Percentiles rank a stretch among this genome's conserved stretches.
These are phyloP conservation scores for Pugionium cornutum DNA, from an alignment of 345 rosid species.

Conservation along the genomic window DNA sequence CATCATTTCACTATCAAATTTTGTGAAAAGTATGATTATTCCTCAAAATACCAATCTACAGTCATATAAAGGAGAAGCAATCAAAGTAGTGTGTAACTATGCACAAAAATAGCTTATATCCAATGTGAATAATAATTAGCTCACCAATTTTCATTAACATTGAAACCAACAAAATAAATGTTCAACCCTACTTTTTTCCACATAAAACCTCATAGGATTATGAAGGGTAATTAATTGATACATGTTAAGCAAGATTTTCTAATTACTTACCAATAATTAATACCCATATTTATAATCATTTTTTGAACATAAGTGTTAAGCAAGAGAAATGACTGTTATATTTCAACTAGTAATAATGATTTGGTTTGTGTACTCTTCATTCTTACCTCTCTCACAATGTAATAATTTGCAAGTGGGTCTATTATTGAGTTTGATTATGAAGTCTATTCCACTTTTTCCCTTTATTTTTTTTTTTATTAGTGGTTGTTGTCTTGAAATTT, in stretches of 20 bases:
- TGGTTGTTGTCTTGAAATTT: slow-evolving; percentile 5
- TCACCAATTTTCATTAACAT: too few species aligned
- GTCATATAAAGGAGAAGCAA: too few species aligned
- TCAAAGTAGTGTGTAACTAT: too few species aligned
- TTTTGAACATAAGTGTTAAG: slow-evolving; percentile 13
- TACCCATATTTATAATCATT: slow-evolving; percentile 14
- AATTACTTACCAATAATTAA: slow-evolving; percentile 22
- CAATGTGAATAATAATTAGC: too few species aligned
- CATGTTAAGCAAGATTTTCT: background rate
- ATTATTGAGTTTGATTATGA: slow-evolving; percentile 35
- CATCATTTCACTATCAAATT: background rate
- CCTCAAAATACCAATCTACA: background rate
- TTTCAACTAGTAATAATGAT: slow-evolving; percentile 24
- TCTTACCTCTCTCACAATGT: slow-evolving; percentile 12
- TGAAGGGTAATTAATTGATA: slow-evolving; percentile 10
- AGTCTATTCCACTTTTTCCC: slow-evolving; percentile 25
- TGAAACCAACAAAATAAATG: too few species aligned
- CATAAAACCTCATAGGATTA: background rate
- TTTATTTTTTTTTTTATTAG: background rate
- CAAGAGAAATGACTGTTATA: slow-evolving; percentile 20
- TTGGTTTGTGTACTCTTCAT: slow-evolving; percentile 29
- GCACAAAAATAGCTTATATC: background rate
- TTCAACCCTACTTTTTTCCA: too few species aligned
- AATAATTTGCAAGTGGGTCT: slow-evolving; percentile 41
- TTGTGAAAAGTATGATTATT: slow-evolving; percentile 7